These are phyloP conservation scores for Salvia hispanica DNA, from an alignment of 257 asterid genomes.

Conservation along the genomic window DNA sequence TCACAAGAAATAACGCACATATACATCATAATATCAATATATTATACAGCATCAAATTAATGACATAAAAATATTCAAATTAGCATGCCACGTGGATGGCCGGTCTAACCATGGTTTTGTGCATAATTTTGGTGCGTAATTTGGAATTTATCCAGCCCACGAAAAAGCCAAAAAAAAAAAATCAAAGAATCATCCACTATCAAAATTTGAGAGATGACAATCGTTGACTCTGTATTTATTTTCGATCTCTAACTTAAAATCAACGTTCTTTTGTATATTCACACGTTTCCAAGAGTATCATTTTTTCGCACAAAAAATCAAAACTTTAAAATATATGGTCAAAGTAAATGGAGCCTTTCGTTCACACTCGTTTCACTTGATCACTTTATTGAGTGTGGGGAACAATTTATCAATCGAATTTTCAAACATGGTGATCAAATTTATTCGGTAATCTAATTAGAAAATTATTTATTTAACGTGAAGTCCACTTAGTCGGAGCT, in stretches of 20 bases:
- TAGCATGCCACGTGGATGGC: slow-evolving; percentile 8
- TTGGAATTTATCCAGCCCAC: not conserved
- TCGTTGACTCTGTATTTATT: slow-evolving; percentile 24
- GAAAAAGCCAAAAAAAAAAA: too few species aligned
- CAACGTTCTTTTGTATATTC: not conserved
- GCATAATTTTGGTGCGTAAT: slow-evolving; percentile 16
- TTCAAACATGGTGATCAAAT: not conserved
- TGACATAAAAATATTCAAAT: not conserved
- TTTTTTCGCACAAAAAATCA: not conserved
- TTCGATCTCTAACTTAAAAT: not conserved
- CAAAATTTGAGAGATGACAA: slow-evolving; percentile 1
- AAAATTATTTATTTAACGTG: not conserved
- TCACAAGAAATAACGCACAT: not conserved
- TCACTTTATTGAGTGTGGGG: slow-evolving; percentile 24
- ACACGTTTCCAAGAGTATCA: slow-evolving; percentile 14
- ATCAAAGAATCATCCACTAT: not conserved
- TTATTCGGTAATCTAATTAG: not conserved
- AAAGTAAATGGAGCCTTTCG: slow-evolving; percentile 16
- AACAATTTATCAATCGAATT: not conserved
- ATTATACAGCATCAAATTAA: too few species aligned
- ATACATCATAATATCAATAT: too few species aligned
- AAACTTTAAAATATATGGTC: slow-evolving; percentile 11
- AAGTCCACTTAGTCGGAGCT: not conserved
- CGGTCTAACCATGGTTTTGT: slow-evolving; percentile 1
- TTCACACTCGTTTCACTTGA: slow-evolving; percentile 10